Conservation (phyloP, 1,139 yeast genomes). For the Hansenula lynferdii region DNA sequence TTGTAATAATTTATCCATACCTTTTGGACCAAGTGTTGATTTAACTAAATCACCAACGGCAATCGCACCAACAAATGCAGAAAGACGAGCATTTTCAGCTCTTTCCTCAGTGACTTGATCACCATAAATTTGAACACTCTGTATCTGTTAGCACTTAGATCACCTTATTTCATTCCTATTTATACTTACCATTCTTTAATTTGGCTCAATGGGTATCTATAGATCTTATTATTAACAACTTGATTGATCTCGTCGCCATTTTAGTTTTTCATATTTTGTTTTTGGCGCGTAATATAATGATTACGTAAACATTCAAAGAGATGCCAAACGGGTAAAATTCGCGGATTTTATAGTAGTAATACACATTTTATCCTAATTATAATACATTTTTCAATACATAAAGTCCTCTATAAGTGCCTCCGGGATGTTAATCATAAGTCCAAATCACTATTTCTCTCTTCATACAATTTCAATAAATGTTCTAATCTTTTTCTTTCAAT, state of each 20-base stretch:
- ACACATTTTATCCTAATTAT: no score
- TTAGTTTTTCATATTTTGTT: not conserved
- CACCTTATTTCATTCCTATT: no score
- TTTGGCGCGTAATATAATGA: not conserved
- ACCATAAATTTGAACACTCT: constrained; percentile 82
- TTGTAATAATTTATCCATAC: constrained; percentile 94
- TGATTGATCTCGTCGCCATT: constrained; percentile 1
- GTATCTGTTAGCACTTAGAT: constrained; percentile 6
- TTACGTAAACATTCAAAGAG: no score
- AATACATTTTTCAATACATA: no score
- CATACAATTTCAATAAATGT: constrained; percentile 33
- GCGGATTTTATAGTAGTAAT: no score
- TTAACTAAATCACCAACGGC: constrained; percentile 98
- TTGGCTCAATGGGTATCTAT: no score
- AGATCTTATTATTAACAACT: no score
- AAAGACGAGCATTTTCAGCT: constrained; percentile 95
- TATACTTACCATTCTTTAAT: constrained; percentile 9
- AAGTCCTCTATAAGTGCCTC: no score
- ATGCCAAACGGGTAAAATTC: not conserved
- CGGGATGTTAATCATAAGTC: no score
- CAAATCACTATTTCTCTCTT: constrained; percentile 14
- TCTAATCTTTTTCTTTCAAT: constrained; percentile 48
- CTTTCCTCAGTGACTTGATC: constrained; percentile 98
- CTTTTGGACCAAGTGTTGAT: constrained; percentile 95
- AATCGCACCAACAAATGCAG: constrained; percentile 97